Base-by-base conservation (phyloP, 257 asterid genomes). In the Lithospermum erythrorhizon region DNA sequence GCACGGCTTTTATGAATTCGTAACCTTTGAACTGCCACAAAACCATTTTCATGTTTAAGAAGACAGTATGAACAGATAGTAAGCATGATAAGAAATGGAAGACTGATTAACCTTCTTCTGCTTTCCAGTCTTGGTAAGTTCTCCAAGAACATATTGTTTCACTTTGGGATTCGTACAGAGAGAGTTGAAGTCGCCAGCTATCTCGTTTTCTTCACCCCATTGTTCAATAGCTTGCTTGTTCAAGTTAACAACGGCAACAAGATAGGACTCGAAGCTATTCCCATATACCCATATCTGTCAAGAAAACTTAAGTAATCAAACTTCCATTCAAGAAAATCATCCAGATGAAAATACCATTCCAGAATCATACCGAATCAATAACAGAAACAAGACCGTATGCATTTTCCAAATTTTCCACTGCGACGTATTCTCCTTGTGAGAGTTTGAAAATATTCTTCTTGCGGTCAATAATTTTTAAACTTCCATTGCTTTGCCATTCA, bases 401-500 rank as follows among this genome's bases (percentile, higher is more conserved):
- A 69, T 82, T 91, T 78, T 91, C 98, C 81, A 91, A 76, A 75
- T 86, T 88, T 80, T 91, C 98, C 41, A 91, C 98, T 3, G 98
- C 98, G 61, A 91, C 98, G 79, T 91, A 91, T 76, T 91, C 98
- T 68, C 98, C 98, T 74, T 91, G 98, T 20, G 98, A 86, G 63
- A 91, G 95, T 76, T 91, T 91, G 77, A 91, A 91, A 67, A 91
- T 91, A 69, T 91, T 91, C 81, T 91, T 91, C 83, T 88, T 91
- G 22, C 98, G 89, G 72, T 91, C 98, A 58, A 91, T 74, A 69
- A 91, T 83, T 81, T 86, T 88, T 86, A 91, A 73, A 78, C 90
- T 78, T 59, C 98, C 98, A 74, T 86, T 77, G 55, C 82, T 76
- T 74, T 84, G 95, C 98, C 98, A 91, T 70, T 88, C 89, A 35